Conservation (phyloP, 2,329 filamentous ascomycete species). For the Xylaria sp. region DNA sequence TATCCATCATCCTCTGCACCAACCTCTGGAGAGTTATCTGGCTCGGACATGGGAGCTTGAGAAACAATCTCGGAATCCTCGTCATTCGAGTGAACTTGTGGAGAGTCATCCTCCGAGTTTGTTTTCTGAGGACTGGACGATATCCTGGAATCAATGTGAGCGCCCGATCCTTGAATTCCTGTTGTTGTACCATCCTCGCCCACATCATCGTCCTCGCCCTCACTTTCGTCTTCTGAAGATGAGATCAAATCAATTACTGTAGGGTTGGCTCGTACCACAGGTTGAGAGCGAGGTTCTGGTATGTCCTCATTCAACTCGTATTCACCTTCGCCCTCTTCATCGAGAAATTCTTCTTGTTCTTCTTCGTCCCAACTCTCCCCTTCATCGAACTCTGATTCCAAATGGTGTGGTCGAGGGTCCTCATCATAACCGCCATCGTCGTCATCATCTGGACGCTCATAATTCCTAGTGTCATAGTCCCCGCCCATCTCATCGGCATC, state of each 20-base stretch:
- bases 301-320: slow-evolving; percentile 27
- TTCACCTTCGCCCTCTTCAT: slow-evolving; percentile 31
- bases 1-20: slow-evolving; percentile 7
- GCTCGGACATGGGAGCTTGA: slow-evolving; percentile 23
- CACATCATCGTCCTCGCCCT: slow-evolving; percentile 32
- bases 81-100: background rate
- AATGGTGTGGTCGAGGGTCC: slow-evolving; percentile 39
- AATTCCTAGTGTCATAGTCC: slow-evolving; percentile 48
- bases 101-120: background rate
- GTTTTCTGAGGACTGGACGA: slow-evolving; percentile 9
- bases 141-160: slow-evolving; percentile 19
- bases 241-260: slow-evolving; percentile 41
- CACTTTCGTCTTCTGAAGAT: slow-evolving; percentile 41
- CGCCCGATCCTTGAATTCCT: slow-evolving; percentile 1
- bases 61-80: slow-evolving; percentile 20
- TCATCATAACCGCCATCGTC: slow-evolving; percentile 49
- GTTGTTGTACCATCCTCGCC: slow-evolving; percentile 6
- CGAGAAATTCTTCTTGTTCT: slow-evolving; percentile 28
- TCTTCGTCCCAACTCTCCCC: slow-evolving; percentile 43
- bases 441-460: slow-evolving; percentile 46
- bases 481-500: slow-evolving; percentile 48
- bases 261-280: slow-evolving; percentile 25
- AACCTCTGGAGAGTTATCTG: background rate
- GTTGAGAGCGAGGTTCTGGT: slow-evolving; percentile 2
- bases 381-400: slow-evolving; percentile 47